phyloP scores from a whole-genome alignment of 495 filamentous ascomycete genomes.

The Penicillium paradoxum region DNA sequence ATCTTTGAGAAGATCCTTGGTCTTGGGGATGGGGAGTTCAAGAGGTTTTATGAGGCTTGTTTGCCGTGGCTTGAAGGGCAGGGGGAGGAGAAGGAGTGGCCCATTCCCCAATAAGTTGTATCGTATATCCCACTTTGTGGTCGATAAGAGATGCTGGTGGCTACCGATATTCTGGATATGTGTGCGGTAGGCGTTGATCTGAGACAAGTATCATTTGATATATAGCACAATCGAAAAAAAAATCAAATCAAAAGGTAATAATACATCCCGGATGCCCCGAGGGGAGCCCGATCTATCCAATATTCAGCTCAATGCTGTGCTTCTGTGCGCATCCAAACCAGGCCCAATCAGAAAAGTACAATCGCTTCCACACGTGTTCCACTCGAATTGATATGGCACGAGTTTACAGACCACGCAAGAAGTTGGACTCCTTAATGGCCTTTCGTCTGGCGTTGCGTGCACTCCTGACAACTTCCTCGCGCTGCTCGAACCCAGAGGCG shows the following conservation, averaged over 20 bases:
- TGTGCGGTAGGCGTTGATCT: not conserved
- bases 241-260: constrained; percentile 25
- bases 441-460: constrained; percentile 67
- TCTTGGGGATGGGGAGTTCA: constrained; percentile 22
- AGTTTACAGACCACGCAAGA: constrained; percentile 72
- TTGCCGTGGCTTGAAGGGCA: constrained; percentile 30
- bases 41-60: constrained; percentile 23
- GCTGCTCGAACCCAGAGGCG: constrained; percentile 34
- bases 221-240: constrained; percentile 28
- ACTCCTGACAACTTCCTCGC: constrained; percentile 48
- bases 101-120: constrained; percentile 10
- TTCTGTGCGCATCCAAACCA: not conserved
- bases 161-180: not conserved
- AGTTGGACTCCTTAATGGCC: constrained; percentile 88
- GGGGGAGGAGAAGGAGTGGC: constrained; percentile 32
- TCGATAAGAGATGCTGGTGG: not conserved
- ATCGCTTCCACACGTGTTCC: constrained; percentile 7
- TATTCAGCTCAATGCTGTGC: constrained; percentile 8
- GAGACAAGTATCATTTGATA: constrained; percentile 21
- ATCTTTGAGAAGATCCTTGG: constrained; percentile 18
- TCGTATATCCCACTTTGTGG: not conserved
- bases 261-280: constrained; percentile 20
- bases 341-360: constrained; percentile 6
- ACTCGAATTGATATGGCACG: constrained; percentile 9
- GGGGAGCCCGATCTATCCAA: constrained; percentile 4